Percentiles rank a stretch among this genome's conserved stretches.
phyloP scores from a whole-genome alignment of 441 rosid genomes.

The Breynia disticha region DNA sequence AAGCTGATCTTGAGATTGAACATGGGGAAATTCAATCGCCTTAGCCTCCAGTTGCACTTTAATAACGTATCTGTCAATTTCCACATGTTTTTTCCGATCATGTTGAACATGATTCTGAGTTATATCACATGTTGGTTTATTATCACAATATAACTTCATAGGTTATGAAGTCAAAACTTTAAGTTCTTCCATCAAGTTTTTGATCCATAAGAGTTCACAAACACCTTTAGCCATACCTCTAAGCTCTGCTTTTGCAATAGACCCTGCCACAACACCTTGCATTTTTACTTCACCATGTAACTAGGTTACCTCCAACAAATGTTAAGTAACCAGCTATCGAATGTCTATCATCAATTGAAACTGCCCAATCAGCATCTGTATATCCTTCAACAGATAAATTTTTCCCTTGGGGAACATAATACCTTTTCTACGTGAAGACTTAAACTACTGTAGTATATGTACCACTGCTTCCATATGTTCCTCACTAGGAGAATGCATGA shows the following conservation, averaged over 20 bases:
- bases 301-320: no score
- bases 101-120: slow-evolving; percentile 2
- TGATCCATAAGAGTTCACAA: not conserved
- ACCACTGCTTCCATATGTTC: not conserved
- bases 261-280: not conserved
- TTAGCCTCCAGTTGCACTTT: not conserved
- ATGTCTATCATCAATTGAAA: not conserved
- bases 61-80: not conserved
- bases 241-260: not conserved
- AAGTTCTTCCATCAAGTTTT: not conserved
- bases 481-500: slow-evolving; percentile 2
- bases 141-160: slow-evolving; percentile 1
- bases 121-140: not conserved
- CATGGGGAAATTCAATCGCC: not conserved
- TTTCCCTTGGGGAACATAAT: not conserved
- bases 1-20: not conserved
- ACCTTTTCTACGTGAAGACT: not conserved
- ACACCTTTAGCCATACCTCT: not conserved
- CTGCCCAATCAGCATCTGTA: not conserved
- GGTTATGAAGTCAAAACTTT: not conserved
- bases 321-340: slow-evolving; percentile 1
- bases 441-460: not conserved
- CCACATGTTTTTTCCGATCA: not conserved
- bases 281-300: not conserved
- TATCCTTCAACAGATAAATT: not conserved